phyloP scores from a whole-genome alignment of 176 grass and related monocot genomes.

The Metroxylon sagu region DNA sequence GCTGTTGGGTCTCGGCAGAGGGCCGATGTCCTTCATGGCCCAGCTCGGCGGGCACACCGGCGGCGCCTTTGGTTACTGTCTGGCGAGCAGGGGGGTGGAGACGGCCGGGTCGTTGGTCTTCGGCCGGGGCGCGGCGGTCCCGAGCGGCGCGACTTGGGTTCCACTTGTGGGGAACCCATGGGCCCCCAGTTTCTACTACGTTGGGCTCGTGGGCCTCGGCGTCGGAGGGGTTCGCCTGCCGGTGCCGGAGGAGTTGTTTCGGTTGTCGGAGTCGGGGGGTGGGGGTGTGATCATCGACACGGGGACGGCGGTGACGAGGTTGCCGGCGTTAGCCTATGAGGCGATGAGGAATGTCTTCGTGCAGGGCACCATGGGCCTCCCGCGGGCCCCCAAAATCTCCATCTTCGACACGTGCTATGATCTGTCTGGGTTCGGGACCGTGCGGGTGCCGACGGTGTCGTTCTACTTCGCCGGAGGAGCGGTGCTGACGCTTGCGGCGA shows the following conservation, averaged over 20 bases:
- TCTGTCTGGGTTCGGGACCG: conserved; percentile 63
- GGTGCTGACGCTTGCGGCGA: conserved; percentile 68
- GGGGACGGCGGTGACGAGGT: conserved; percentile 61
- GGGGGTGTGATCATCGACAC: conserved; percentile 91
- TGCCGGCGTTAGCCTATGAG: conserved; percentile 45
- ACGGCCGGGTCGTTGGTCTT: conserved; percentile 49
- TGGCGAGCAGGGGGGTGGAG: conserved; percentile 36
- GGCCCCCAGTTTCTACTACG: conserved; percentile 83
- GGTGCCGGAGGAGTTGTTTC: conserved; percentile 50
- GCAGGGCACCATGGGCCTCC: conserved; percentile 28
- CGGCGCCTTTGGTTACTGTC: conserved; percentile 84
- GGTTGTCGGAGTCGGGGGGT: conserved; percentile 44
- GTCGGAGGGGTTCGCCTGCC: conserved; percentile 46
- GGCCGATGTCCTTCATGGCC: conserved; percentile 67
- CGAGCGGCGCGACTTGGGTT: conserved; percentile 74
- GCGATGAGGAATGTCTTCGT: conserved; percentile 53
- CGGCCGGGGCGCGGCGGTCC: conserved; percentile 59
- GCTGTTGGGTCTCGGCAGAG: conserved; percentile 76
- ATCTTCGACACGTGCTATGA: conserved; percentile 94
- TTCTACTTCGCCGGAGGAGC: conserved; percentile 59
- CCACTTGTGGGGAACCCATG: conserved; percentile 56
- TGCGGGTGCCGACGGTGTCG: conserved; percentile 83
- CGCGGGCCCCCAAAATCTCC: conserved; percentile 31
- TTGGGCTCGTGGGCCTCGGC: conserved; percentile 55
- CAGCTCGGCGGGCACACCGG: conserved; percentile 66